A percentile compares a stretch with the other conserved stretches of the same genome.
Evolutionary conservation across 208 protist species (phyloP).

Genomic region (Leishmania gerbilli): DNA sequence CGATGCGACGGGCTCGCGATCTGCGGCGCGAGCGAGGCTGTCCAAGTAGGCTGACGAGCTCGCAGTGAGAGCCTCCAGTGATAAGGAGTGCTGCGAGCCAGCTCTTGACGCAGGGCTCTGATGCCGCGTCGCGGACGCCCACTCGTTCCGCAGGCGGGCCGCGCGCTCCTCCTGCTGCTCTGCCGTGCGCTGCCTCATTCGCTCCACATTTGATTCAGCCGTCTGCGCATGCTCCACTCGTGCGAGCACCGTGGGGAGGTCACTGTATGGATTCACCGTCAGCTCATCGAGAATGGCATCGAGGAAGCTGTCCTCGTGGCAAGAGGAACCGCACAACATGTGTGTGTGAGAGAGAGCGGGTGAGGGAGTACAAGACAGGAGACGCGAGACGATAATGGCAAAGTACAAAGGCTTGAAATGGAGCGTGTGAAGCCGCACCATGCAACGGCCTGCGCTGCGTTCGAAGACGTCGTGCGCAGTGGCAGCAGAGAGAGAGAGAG

Average conservation of each 20-base stretch:
- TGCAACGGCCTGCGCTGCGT: neutral
- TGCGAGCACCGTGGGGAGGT: slow-evolving; percentile 14
- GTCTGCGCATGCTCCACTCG: neutral
- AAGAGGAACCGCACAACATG: slow-evolving; percentile 5
- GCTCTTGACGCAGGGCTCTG: neutral
- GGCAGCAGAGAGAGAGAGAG: neutral
- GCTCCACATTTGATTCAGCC: slow-evolving; percentile 10
- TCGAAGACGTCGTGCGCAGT: neutral
- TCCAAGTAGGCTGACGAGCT: slow-evolving; percentile 6
- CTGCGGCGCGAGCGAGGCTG: neutral
- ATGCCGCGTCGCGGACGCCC: neutral
- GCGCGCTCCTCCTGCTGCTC: slow-evolving; percentile 17
- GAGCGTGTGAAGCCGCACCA: neutral
- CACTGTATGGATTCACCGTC: slow-evolving; percentile 18
- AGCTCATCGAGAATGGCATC: slow-evolving; percentile 27
- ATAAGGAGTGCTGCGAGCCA: neutral
- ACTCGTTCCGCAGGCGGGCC: slow-evolving; percentile 13
- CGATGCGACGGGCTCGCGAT: neutral
- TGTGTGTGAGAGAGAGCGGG: neutral
- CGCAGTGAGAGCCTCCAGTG: slow-evolving; percentile 6
- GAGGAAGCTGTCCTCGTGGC: slow-evolving; percentile 13
- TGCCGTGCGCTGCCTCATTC: slow-evolving; percentile 9
- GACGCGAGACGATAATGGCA: neutral
- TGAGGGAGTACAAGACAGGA: neutral
- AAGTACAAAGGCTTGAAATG: neutral